Conservation (phyloP, 129 eudicot species). For the Chrysanthemum makinoi region DNA sequence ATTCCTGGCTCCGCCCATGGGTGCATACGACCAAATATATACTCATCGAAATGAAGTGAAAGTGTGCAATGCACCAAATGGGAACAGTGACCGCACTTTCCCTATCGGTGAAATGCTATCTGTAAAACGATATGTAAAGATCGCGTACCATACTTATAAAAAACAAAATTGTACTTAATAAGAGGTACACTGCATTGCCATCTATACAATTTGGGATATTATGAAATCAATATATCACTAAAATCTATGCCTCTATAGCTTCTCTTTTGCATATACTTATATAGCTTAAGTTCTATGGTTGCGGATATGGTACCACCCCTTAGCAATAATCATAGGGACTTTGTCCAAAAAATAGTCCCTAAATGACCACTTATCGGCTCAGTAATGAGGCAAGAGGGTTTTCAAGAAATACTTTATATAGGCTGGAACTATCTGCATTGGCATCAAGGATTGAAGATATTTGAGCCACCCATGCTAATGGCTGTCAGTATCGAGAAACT, state of each 20-base stretch:
- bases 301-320: background rate
- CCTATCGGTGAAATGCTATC: background rate
- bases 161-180: background rate
- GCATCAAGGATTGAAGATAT: conserved; percentile 68
- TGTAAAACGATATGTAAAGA: background rate
- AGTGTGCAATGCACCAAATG: background rate
- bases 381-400: background rate
- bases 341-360: conserved; percentile 1
- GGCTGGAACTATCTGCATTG: conserved; percentile 5
- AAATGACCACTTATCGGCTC: conserved; percentile 11
- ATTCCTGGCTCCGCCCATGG: too few species aligned
- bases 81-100: background rate
- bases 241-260: background rate
- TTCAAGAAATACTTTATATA: conserved; percentile 2
- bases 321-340: conserved; percentile 4
- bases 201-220: background rate
- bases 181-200: background rate
- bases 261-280: background rate
- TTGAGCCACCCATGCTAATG: conserved; percentile 54
- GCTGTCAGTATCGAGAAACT: conserved; percentile 53
- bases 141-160: background rate
- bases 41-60: background rate
- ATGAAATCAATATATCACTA: background rate
- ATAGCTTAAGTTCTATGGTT: conserved; percentile 7
- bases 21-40: too few species aligned